Evolutionary conservation across 768 basidiomycete genomes (phyloP).

Genomic region (Hygrophorus pudorinus): DNA sequence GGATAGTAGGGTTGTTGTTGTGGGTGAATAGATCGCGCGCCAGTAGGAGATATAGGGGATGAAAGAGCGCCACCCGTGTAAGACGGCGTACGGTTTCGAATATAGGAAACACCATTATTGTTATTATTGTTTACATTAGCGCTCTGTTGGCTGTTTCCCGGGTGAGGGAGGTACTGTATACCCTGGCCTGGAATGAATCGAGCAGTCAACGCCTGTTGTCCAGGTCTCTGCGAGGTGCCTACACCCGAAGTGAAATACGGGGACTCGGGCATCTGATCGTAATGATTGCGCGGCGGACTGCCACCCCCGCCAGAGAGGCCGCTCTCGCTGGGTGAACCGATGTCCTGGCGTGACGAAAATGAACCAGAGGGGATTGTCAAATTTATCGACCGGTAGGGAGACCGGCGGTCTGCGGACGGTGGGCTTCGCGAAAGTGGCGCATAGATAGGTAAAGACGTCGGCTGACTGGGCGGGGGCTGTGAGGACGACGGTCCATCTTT

Average conservation of each 20-base stretch:
- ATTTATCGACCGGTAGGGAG: slow-evolving; percentile 52
- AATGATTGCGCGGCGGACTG: slow-evolving; percentile 38
- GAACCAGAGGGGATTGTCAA: slow-evolving; percentile 42
- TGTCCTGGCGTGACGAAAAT: slow-evolving; percentile 37
- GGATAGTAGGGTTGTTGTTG: slow-evolving; percentile 38
- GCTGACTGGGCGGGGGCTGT: slow-evolving; percentile 50
- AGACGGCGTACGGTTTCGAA: slow-evolving; percentile 31
- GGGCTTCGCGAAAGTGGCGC: slow-evolving; percentile 60
- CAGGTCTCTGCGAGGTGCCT: slow-evolving; percentile 13
- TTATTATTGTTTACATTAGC: slow-evolving; percentile 13
- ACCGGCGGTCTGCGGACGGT: slow-evolving; percentile 39
- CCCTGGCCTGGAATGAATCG: slow-evolving; percentile 59
- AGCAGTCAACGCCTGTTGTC: slow-evolving; percentile 36
- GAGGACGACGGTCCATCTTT: slow-evolving; percentile 32
- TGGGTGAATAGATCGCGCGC: slow-evolving; percentile 29
- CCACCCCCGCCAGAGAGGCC: slow-evolving; percentile 37
- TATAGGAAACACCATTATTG: slow-evolving; percentile 21
- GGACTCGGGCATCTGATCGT: slow-evolving; percentile 37
- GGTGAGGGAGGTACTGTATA: slow-evolving; percentile 44
- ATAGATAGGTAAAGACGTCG: slow-evolving; percentile 70
- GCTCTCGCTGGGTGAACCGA: slow-evolving; percentile 55
- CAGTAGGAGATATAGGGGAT: slow-evolving; percentile 51
- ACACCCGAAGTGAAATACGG: slow-evolving; percentile 25
- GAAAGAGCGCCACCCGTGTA: slow-evolving; percentile 28
- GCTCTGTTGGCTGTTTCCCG: slow-evolving; percentile 14